These are phyloP conservation scores for Populus tomentosa DNA, from an alignment of 441 rosid species.

Conservation along the genomic window DNA sequence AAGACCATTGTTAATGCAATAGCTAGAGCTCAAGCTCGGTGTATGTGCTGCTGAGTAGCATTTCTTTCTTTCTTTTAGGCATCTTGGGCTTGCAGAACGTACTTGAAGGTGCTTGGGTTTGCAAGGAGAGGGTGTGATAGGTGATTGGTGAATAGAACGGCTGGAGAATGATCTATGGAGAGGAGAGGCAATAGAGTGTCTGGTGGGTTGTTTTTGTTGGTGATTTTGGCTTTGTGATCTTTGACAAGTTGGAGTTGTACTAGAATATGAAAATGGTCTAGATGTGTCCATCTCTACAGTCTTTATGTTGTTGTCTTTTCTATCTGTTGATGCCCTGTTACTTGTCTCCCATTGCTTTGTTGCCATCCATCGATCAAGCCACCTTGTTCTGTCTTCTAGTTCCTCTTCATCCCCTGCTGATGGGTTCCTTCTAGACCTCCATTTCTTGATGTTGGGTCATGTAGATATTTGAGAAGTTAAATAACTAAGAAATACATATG, in stretches of 20 bases:
- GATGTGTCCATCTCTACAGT: slow-evolving; percentile 83
- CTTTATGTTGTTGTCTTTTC: slow-evolving; percentile 52
- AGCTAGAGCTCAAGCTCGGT: slow-evolving; percentile 79
- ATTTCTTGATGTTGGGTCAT: slow-evolving; percentile 25
- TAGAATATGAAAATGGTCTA: slow-evolving; percentile 49
- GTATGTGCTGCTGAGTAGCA: slow-evolving; percentile 61
- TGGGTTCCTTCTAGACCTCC: slow-evolving; percentile 52
- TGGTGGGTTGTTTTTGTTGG: slow-evolving; percentile 25
- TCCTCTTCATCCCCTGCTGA: slow-evolving; percentile 52
- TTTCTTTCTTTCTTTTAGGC: slow-evolving; percentile 52
- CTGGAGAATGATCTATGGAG: slow-evolving; percentile 52
- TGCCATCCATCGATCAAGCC: slow-evolving; percentile 76
- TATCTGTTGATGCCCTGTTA: slow-evolving; percentile 59
- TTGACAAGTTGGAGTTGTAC: slow-evolving; percentile 34
- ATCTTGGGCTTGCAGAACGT: slow-evolving; percentile 77
- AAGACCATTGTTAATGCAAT: slow-evolving; percentile 39
- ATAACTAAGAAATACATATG: not conserved
- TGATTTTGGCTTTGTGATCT: slow-evolving; percentile 33
- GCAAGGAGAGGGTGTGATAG: slow-evolving; percentile 85
- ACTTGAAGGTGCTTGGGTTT: slow-evolving; percentile 66
- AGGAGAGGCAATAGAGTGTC: slow-evolving; percentile 39
- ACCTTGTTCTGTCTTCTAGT: slow-evolving; percentile 53
- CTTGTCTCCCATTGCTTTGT: slow-evolving; percentile 63
- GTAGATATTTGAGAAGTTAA: too few relatives aligned
- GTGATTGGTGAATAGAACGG: slow-evolving; percentile 36